Conservation (phyloP, 2,329 filamentous ascomycete species). For the Neonectria magnoliae region DNA sequence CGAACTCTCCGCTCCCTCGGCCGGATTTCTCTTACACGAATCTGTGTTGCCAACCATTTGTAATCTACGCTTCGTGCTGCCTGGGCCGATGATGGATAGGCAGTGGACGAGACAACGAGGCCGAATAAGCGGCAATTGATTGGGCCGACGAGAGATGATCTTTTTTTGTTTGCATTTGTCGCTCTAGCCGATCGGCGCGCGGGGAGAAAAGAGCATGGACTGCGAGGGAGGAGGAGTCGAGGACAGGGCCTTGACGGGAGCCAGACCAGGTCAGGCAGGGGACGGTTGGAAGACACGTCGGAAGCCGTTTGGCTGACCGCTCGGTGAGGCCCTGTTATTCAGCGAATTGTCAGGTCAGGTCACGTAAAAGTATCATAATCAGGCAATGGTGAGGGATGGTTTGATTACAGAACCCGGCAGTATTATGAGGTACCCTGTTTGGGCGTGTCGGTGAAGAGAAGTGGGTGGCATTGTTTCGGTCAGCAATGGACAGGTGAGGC, state of each 20-base stretch:
- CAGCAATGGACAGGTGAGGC: constrained; percentile 11
- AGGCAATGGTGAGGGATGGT: constrained; percentile 31
- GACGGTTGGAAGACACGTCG: constrained; percentile 16
- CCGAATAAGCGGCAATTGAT: constrained; percentile 36
- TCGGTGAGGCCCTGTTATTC: constrained; percentile 23
- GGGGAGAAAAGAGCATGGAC: constrained; percentile 22
- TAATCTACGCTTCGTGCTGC: constrained; percentile 17
- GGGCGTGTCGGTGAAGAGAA: constrained; percentile 24
- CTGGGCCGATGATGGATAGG: constrained; percentile 35
- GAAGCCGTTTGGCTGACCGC: constrained; percentile 33
- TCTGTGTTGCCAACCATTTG: constrained; percentile 47
- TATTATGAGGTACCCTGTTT: constrained; percentile 17
- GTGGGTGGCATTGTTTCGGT: constrained; percentile 19
- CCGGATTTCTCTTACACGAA: constrained; percentile 51
- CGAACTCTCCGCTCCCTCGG: constrained; percentile 32
- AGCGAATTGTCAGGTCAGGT: constrained; percentile 20
- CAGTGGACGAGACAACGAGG: constrained; percentile 37
- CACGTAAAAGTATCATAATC: constrained; percentile 28
- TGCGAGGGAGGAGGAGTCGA: constrained; percentile 4
- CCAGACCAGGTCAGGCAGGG: constrained; percentile 6
- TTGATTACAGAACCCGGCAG: constrained; percentile 29
- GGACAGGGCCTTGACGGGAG: constrained; percentile 22
- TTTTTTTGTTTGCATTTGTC: constrained; percentile 26
- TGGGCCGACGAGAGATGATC: constrained; percentile 27
- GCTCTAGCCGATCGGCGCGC: constrained; percentile 36